Percentiles rank a stretch among this genome's conserved stretches.
phyloP scores from a whole-genome alignment of 2,329 filamentous ascomycete species.

The Onygena corvina region DNA sequence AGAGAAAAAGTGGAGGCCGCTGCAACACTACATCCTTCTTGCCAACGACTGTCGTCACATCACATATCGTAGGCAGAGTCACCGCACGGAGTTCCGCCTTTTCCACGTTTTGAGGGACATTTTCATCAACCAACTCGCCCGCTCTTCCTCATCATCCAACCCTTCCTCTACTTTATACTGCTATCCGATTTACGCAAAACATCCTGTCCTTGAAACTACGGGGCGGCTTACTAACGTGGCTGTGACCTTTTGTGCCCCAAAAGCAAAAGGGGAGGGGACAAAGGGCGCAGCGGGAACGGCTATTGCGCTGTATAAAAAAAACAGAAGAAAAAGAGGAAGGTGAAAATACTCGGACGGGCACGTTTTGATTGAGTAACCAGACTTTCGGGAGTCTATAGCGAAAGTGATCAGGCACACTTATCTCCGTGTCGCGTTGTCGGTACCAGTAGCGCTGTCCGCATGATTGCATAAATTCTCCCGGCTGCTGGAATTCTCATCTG shows the following conservation, averaged over 20 bases:
- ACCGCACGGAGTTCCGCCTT: not conserved
- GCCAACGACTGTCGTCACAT: not conserved
- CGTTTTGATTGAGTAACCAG: not conserved
- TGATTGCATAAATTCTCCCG: not conserved
- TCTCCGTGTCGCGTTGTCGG: not conserved
- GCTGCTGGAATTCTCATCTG: not conserved
- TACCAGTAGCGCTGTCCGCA: not conserved
- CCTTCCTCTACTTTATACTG: not conserved
- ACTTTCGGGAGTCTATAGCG: not conserved
- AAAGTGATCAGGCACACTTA: slow-evolving; percentile 1
- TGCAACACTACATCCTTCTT: not conserved
- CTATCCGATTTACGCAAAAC: not conserved
- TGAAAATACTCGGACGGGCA: not conserved
- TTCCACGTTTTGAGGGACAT: slow-evolving; percentile 3
- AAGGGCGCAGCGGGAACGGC: too few species aligned
- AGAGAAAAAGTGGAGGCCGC: not conserved
- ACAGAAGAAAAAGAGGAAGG: too few species aligned
- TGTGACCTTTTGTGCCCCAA: not conserved
- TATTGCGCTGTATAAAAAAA: not conserved
- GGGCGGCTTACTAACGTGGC: slow-evolving; percentile 1
- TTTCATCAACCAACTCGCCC: not conserved
- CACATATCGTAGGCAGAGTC: not conserved
- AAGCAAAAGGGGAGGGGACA: not conserved
- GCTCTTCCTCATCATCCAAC: not conserved
- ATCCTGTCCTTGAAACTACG: not conserved